Conservation (phyloP, 78 protist genomes). For the Dictyostelium firmibasis region DNA sequence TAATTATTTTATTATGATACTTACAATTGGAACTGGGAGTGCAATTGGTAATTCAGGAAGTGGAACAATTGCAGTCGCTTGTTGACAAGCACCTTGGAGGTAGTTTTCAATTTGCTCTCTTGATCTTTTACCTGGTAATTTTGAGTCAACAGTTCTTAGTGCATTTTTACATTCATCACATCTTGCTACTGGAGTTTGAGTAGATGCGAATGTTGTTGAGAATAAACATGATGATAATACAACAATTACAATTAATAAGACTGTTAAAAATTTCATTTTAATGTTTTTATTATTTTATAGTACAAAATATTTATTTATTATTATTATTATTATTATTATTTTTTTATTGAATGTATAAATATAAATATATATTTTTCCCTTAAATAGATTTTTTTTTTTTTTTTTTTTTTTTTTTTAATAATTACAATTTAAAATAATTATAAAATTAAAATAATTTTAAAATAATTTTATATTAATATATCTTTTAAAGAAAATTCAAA, state of each 20-base stretch:
- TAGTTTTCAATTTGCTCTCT: slow-evolving; percentile 7
- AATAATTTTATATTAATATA: neutral
- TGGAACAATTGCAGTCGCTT: slow-evolving; percentile 4
- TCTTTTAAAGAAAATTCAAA: neutral
- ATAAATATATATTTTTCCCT: neutral
- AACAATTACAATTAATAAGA: slow-evolving; percentile 2
- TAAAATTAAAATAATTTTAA: neutral
- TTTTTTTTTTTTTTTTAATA: neutral
- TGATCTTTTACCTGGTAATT: slow-evolving; percentile 42
- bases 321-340: neutral
- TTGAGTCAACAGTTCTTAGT: slow-evolving; percentile 11
- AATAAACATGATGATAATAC: neutral
- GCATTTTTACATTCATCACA: slow-evolving; percentile 43
- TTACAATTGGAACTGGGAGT: slow-evolving; percentile 25
- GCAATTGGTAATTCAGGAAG: slow-evolving; percentile 6
- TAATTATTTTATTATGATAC: too few relatives aligned
- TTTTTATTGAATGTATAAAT: neutral
- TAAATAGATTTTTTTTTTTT: neutral
- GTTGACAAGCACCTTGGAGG: neutral
- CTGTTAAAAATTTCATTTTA: slow-evolving; percentile 4
- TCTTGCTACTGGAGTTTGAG: neutral
- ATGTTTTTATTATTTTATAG: neutral
- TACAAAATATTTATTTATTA: neutral
- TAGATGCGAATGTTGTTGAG: neutral
- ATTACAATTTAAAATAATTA: neutral